Conservation (phyloP, 23 red algal genomes). For the Porphyridium purpureum region DNA sequence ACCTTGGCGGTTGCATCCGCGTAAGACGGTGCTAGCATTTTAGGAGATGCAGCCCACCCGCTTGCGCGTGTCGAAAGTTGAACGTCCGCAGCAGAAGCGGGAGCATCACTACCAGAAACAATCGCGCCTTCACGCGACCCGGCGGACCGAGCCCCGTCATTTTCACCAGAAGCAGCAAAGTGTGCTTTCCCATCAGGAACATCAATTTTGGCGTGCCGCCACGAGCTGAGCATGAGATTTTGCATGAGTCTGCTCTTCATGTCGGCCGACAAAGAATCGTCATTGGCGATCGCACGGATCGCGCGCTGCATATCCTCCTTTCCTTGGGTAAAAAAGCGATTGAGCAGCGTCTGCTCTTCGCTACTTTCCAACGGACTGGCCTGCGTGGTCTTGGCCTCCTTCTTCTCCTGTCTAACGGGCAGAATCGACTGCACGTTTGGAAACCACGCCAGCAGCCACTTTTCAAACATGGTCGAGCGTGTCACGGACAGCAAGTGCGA, state of each 20-base stretch:
- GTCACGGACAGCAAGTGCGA: slow-evolving; percentile 76
- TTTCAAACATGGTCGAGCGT: slow-evolving; percentile 92
- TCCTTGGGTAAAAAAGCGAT: too few species aligned
- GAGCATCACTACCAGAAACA: not conserved
- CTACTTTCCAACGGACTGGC: too few species aligned
- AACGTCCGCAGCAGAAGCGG: too few species aligned
- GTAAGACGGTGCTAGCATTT: too few species aligned
- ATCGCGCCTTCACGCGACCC: slow-evolving; percentile 9
- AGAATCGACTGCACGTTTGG: slow-evolving; percentile 7
- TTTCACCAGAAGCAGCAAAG: not conserved
- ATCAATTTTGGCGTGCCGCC: slow-evolving; percentile 13
- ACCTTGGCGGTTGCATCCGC: too few species aligned
- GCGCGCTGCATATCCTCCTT: slow-evolving; percentile 68
- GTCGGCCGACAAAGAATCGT: slow-evolving; percentile 39
- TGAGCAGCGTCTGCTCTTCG: too few species aligned
- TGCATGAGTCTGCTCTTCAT: slow-evolving; percentile 81
- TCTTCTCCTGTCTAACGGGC: not conserved
- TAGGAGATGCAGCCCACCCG: too few species aligned
- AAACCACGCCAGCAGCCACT: slow-evolving; percentile 91
- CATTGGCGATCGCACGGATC: slow-evolving; percentile 68
- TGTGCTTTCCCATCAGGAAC: too few species aligned
- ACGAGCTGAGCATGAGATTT: slow-evolving; percentile 70
- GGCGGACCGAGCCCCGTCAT: not conserved
- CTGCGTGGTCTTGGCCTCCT: too few species aligned
- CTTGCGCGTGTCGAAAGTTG: too few species aligned